These are phyloP conservation scores for Psilocybe subaeruginosa DNA, from an alignment of 768 basidiomycete genomes.

Conservation along the genomic window DNA sequence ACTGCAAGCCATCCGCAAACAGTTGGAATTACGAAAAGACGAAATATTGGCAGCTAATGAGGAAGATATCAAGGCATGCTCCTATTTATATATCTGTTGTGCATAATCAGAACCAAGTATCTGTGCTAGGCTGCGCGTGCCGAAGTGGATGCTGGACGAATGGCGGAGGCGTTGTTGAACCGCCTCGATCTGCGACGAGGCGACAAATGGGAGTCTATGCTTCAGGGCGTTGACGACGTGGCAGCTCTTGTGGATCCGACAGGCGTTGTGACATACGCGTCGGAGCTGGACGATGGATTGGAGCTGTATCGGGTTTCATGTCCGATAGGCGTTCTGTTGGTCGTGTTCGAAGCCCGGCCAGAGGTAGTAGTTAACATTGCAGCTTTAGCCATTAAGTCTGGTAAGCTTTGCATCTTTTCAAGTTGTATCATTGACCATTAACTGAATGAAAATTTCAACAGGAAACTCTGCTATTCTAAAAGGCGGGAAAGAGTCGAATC, in stretches of 20 bases:
- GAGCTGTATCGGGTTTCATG: constrained; percentile 94
- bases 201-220: constrained; percentile 95
- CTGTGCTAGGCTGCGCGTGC: constrained; percentile 64
- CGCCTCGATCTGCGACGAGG: constrained; percentile 78
- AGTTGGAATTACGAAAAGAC: constrained; percentile 65
- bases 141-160: constrained; percentile 82
- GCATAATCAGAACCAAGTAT: background rate
- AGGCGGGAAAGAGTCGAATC: constrained; percentile 93
- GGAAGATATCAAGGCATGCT: constrained; percentile 73
- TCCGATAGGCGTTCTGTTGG: constrained; percentile 93
- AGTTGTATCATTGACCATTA: background rate
- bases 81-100: background rate
- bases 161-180: constrained; percentile 83
- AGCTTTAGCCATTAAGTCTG: constrained; percentile 94
- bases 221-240: constrained; percentile 88
- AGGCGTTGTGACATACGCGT: constrained; percentile 85
- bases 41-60: constrained; percentile 81
- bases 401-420: constrained; percentile 42
- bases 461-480: constrained; percentile 98
- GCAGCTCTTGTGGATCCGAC: constrained; percentile 86
- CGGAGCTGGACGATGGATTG: constrained; percentile 83
- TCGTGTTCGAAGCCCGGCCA: constrained; percentile 96
- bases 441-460: constrained; percentile 29
- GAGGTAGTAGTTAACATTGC: constrained; percentile 99
- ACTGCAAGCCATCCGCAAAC: constrained; percentile 66